These are phyloP conservation scores for Ascoidea tarda DNA, from an alignment of 805 yeast species.

Conservation along the genomic window DNA sequence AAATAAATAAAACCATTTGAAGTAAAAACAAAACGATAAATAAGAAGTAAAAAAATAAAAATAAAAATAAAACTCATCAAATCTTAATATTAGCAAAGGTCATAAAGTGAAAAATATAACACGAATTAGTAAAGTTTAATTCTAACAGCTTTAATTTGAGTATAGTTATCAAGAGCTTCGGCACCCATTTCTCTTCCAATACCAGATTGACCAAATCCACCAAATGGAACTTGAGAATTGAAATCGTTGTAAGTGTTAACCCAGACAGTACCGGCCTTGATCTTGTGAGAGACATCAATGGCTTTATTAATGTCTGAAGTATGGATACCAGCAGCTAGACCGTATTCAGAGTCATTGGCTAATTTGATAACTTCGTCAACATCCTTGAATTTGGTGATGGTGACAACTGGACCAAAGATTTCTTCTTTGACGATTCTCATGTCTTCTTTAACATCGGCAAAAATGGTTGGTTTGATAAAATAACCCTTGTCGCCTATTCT, in stretches of 20 bases:
- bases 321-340: conserved; percentile 58
- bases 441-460: conserved; percentile 36
- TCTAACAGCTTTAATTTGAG: conserved; percentile 55
- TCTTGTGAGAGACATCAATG: conserved; percentile 35
- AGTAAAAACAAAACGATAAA: no score
- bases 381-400: conserved; percentile 42
- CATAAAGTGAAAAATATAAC: no score
- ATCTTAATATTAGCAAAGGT: no score
- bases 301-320: conserved; percentile 40
- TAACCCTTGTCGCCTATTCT: conserved; percentile 43
- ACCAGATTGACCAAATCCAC: conserved; percentile 59
- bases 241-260: conserved; percentile 55
- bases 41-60: no score
- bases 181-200: conserved; percentile 63
- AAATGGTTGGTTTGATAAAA: conserved; percentile 49
- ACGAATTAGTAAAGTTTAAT: conserved; percentile 18
- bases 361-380: conserved; percentile 37
- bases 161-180: conserved; percentile 51
- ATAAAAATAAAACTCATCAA: no score
- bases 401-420: conserved; percentile 56
- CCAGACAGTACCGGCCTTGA: conserved; percentile 54
- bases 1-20: no score
- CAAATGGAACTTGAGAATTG: conserved; percentile 55
- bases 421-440: conserved; percentile 45
- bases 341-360: conserved; percentile 48